These are phyloP conservation scores for Gossypium bickii DNA, from an alignment of 345 rosid species.

Conservation along the genomic window DNA sequence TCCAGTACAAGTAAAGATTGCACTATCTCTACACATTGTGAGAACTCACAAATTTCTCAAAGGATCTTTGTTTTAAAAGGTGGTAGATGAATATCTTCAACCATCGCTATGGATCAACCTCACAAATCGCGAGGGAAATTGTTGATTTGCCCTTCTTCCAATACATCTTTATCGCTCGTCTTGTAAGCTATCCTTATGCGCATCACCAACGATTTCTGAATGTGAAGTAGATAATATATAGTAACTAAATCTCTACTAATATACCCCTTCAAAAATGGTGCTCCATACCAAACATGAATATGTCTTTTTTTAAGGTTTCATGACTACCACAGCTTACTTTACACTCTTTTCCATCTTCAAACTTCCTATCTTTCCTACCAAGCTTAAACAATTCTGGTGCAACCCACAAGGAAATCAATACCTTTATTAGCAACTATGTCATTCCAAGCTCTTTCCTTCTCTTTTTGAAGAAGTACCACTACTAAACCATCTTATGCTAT, in stretches of 20 bases:
- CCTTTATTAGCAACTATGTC: no score
- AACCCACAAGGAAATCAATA: no score
- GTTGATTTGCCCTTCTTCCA: constrained; percentile 93
- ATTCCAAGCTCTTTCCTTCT: no score
- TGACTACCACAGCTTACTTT: no score
- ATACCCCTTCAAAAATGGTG: background rate
- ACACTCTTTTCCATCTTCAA: no score
- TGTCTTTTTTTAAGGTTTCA: no score
- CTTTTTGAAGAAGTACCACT: no score
- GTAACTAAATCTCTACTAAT: background rate
- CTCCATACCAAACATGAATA: no score
- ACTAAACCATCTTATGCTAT: no score
- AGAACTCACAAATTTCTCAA: constrained; percentile 20
- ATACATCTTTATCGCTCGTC: constrained; percentile 58
- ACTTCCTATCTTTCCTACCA: background rate
- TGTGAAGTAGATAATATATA: constrained; percentile 8
- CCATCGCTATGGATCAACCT: constrained; percentile 22
- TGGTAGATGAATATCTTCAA: constrained; percentile 10
- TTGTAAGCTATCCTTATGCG: constrained; percentile 88
- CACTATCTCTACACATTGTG: constrained; percentile 30
- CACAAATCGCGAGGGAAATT: constrained; percentile 79
- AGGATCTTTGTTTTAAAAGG: background rate
- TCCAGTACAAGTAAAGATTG: constrained; percentile 20
- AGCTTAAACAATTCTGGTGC: background rate
- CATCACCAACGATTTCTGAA: constrained; percentile 93